phyloP scores from a whole-genome alignment of 768 basidiomycete species.

The Boletus sensibilis region DNA sequence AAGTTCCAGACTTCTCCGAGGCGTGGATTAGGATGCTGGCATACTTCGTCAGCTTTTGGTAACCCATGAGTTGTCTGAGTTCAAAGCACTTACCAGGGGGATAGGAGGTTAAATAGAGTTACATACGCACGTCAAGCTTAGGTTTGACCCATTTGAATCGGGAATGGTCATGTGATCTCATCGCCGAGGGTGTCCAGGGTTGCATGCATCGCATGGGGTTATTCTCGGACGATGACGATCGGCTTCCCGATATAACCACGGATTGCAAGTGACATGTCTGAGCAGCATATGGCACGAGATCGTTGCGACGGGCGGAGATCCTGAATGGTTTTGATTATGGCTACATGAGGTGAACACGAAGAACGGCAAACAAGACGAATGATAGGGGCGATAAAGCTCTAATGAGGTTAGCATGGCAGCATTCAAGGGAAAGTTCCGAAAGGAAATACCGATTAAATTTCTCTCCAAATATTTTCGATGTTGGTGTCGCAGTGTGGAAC shows the following conservation, averaged over 20 bases:
- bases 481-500: constrained; percentile 25
- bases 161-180: constrained; percentile 5
- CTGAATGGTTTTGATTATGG: constrained; percentile 6
- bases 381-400: constrained; percentile 3
- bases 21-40: constrained; percentile 13
- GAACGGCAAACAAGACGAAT: constrained; percentile 7
- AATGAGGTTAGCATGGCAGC: background rate
- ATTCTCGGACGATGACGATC: constrained; percentile 6
- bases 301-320: constrained; percentile 9
- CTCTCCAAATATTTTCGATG: constrained; percentile 33
- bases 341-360: constrained; percentile 21
- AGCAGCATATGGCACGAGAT: background rate
- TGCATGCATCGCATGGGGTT: background rate
- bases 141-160: constrained; percentile 16
- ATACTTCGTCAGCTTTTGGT: constrained; percentile 8
- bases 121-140: constrained; percentile 23
- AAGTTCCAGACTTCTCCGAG: background rate
- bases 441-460: constrained; percentile 25
- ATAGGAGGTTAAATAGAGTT: constrained; percentile 15
- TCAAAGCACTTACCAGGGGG: constrained; percentile 10
- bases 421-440: constrained; percentile 1
- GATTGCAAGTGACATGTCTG: background rate
- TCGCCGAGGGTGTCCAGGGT: background rate
- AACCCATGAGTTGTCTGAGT: constrained; percentile 13
- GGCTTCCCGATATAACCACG: constrained; percentile 2